phyloP scores from a whole-genome alignment of 2,329 filamentous ascomycete genomes.

The Scleromitrula shiraiana region DNA sequence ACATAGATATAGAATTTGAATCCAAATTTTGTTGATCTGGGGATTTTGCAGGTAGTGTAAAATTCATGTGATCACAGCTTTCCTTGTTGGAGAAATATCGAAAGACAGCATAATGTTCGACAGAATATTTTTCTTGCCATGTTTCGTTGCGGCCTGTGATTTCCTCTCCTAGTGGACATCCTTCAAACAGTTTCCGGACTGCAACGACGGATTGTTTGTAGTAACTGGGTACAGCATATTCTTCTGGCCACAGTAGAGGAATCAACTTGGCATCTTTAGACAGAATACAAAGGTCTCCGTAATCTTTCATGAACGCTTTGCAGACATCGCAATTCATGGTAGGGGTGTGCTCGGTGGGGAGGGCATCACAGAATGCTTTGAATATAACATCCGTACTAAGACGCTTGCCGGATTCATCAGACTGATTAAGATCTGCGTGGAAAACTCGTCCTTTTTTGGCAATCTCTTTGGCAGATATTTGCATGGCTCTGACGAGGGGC shows the following conservation, averaged over 20 bases:
- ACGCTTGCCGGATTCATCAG: not conserved
- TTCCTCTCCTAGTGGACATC: not conserved
- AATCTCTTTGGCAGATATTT: not conserved
- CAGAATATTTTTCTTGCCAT: too few relatives aligned
- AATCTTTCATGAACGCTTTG: not conserved
- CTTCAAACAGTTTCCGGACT: conserved; percentile 1
- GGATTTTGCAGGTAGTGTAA: not conserved
- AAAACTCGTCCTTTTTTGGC: not conserved
- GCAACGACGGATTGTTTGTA: not conserved
- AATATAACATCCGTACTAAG: not conserved
- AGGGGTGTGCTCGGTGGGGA: not conserved
- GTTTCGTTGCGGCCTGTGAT: not conserved
- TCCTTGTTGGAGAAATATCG: not conserved
- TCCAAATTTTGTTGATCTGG: not conserved
- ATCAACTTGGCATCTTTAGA: not conserved
- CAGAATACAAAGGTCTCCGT: conserved; percentile 1
- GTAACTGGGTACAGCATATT: not conserved
- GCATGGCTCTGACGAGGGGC: conserved; percentile 2
- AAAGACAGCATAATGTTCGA: too few relatives aligned
- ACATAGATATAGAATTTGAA: not conserved
- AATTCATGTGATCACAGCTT: not conserved
- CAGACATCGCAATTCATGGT: conserved; percentile 3
- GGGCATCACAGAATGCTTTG: not conserved
- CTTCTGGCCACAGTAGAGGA: conserved; percentile 2
- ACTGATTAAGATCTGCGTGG: not conserved